These are phyloP conservation scores for Xylaria scruposa DNA, from an alignment of 495 filamentous ascomycete genomes.

Conservation along the genomic window DNA sequence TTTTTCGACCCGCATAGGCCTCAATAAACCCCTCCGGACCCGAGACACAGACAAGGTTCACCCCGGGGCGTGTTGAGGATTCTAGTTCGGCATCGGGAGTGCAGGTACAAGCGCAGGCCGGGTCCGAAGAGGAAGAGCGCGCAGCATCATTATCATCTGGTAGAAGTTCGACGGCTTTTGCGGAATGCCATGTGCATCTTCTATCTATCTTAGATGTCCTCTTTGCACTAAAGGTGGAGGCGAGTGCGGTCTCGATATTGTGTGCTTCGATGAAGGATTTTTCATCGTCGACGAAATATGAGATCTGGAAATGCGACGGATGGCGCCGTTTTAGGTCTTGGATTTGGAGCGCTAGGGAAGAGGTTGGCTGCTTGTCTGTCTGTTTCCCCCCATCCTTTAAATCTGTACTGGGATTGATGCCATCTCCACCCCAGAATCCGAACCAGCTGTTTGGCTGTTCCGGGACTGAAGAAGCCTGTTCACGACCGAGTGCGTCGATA, in stretches of 20 bases:
- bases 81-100: neutral
- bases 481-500: constrained; percentile 41
- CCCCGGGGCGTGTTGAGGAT: constrained; percentile 26
- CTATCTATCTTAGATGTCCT: neutral
- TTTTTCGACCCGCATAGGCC: constrained; percentile 78
- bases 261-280: constrained; percentile 63
- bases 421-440: constrained; percentile 10
- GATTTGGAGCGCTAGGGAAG: constrained; percentile 66
- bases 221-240: constrained; percentile 4
- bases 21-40: constrained; percentile 90
- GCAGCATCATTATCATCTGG: constrained; percentile 34
- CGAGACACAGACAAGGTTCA: constrained; percentile 75
- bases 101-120: constrained; percentile 23
- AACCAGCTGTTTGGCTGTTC: constrained; percentile 15
- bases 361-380: neutral
- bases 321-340: constrained; percentile 62
- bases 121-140: constrained; percentile 31
- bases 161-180: constrained; percentile 26
- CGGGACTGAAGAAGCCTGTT: neutral
- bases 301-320: constrained; percentile 62
- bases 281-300: constrained; percentile 84
- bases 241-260: constrained; percentile 46
- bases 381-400: neutral
- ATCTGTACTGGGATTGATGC: neutral
- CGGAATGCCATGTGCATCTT: constrained; percentile 39